Conservation (phyloP, 805 yeast genomes). For the Wickerhamomyces subpelliculosus region DNA sequence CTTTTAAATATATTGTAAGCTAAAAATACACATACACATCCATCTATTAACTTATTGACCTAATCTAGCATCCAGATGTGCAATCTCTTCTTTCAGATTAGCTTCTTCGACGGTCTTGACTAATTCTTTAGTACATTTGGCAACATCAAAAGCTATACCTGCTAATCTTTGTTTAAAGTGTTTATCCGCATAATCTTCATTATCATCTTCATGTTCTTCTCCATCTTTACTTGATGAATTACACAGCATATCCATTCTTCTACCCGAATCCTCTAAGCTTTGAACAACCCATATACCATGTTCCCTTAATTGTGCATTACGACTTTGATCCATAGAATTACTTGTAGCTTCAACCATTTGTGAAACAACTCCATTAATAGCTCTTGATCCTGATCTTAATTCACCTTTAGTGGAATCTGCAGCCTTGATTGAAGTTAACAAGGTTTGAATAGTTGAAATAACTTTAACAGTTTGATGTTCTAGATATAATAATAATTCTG, state of each 20-base stretch:
- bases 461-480: constrained; percentile 94
- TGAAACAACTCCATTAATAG: constrained; percentile 70
- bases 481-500: constrained; percentile 74
- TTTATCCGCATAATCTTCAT: constrained; percentile 72
- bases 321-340: constrained; percentile 80
- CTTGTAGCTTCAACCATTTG: constrained; percentile 90
- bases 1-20: no score
- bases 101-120: constrained; percentile 96
- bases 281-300: constrained; percentile 90
- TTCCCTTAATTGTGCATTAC: constrained; percentile 77
- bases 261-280: constrained; percentile 76
- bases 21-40: no score
- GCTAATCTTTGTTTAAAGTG: constrained; percentile 91
- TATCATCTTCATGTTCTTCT: constrained; percentile 31
- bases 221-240: constrained; percentile 23
- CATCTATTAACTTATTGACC: constrained; percentile 4
- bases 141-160: constrained; percentile 93
- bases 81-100: constrained; percentile 79
- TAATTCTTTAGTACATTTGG: constrained; percentile 91
- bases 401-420: constrained; percentile 73
- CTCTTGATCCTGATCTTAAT: constrained; percentile 62
- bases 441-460: constrained; percentile 79
- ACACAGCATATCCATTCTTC: constrained; percentile 73
- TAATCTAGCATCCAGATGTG: constrained; percentile 61
- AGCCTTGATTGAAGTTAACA: constrained; percentile 68